Conservation (phyloP, 192 early-diverging fungal species). For the Gamsiella multidivaricata region DNA sequence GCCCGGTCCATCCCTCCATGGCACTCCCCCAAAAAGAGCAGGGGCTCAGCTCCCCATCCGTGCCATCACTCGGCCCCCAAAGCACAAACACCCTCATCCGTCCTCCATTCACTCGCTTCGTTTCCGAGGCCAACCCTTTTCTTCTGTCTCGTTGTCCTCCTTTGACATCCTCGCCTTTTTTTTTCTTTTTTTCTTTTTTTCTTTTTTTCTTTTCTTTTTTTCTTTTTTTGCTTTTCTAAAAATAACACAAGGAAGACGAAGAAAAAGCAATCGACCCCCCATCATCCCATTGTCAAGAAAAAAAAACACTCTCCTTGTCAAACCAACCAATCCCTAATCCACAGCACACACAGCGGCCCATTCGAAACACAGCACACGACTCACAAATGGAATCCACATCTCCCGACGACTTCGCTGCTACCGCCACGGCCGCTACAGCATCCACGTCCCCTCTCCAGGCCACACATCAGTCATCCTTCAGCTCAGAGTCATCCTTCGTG, state of each 20-base stretch:
- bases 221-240: constrained; percentile 6
- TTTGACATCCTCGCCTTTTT: background rate
- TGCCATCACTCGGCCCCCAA: background rate
- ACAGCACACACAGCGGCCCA: background rate
- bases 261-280: background rate
- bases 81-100: background rate
- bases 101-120: background rate
- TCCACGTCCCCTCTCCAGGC: background rate
- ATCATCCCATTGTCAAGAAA: background rate
- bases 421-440: background rate
- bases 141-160: background rate
- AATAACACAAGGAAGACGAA: too few species aligned
- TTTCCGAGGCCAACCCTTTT: too few species aligned
- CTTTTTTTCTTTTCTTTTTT: background rate
- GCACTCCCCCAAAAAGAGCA: background rate
- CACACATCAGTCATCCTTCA: background rate
- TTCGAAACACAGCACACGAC: background rate
- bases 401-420: constrained; percentile 6
- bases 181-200: background rate
- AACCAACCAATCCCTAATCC: background rate
- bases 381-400: background rate
- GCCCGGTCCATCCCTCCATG: background rate
- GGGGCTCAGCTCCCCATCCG: too few species aligned
- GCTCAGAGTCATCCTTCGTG: background rate
- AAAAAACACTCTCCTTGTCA: background rate